phyloP scores from a whole-genome alignment of 345 rosid species.

The Sisymbrium altissimum region DNA sequence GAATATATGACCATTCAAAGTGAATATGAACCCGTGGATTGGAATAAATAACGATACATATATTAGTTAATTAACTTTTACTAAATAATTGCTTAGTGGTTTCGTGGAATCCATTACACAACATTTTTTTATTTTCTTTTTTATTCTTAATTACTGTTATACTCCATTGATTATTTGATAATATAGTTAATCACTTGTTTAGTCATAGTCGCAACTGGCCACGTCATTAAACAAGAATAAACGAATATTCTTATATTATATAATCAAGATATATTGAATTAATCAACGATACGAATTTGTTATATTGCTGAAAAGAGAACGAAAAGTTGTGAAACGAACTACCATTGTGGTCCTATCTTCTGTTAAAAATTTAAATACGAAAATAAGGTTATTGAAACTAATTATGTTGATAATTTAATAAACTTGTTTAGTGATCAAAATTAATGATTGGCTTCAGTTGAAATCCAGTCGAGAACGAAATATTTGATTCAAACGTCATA shows the following conservation, averaged over 20 bases:
- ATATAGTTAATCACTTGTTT: constrained; percentile 31
- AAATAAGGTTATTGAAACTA: not conserved
- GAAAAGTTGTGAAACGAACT: constrained; percentile 1
- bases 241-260: constrained; percentile 26
- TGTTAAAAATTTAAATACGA: not conserved
- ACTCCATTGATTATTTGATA: constrained; percentile 21
- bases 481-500: too few species aligned
- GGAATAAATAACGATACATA: constrained; percentile 16
- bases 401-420: not conserved
- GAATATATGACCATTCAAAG: constrained; percentile 22
- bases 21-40: constrained; percentile 23
- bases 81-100: constrained; percentile 11
- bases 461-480: constrained; percentile 8
- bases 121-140: not conserved
- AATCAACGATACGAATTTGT: constrained; percentile 23
- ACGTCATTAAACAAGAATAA: constrained; percentile 24
- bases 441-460: not conserved
- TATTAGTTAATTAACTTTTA: not conserved
- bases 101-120: constrained; percentile 34
- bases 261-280: constrained; percentile 5
- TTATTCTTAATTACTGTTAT: constrained; percentile 18
- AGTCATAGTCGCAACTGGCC: constrained; percentile 33
- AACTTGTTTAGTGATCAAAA: not conserved
- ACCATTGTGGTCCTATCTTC: constrained; percentile 6
- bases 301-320: not conserved